Evolutionary conservation across 225 moss, liverwort and hornwort genomes (phyloP).

Genomic region (Polytrichum formosum): DNA sequence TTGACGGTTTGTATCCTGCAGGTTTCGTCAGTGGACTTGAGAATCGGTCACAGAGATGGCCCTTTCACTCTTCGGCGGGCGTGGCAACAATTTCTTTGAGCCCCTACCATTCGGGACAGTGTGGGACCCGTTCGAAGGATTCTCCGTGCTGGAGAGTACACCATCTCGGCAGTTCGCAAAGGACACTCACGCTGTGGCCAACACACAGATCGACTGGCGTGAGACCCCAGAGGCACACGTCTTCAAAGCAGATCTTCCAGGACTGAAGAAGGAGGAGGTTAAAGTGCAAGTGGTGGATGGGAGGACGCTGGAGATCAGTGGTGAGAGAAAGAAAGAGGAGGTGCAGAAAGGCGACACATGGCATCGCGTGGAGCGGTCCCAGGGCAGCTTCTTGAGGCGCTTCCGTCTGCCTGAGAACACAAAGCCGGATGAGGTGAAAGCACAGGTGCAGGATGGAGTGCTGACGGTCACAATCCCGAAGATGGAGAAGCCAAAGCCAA

Average conservation of each 20-base stretch:
- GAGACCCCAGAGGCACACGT: constrained; percentile 47
- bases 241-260: constrained; percentile 47
- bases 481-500: constrained; percentile 34
- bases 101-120: neutral
- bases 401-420: constrained; percentile 47
- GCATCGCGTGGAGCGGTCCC: constrained; percentile 51
- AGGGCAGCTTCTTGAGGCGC: constrained; percentile 40
- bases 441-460: constrained; percentile 52
- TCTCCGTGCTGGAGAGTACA: constrained; percentile 28
- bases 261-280: constrained; percentile 56
- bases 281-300: constrained; percentile 45
- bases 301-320: constrained; percentile 40
- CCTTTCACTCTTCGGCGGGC: constrained; percentile 11
- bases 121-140: constrained; percentile 39
- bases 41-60: constrained; percentile 14
- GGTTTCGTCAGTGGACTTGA: no score
- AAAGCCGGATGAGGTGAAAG: constrained; percentile 32
- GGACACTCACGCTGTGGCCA: constrained; percentile 33
- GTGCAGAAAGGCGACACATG: constrained; percentile 36
- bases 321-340: constrained; percentile 49
- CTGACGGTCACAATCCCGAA: constrained; percentile 60
- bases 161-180: constrained; percentile 37
- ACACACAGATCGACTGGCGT: constrained; percentile 49
- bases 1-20: no score
- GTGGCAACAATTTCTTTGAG: constrained; percentile 11